phyloP scores from a whole-genome alignment of 106 monocot genomes.

The Dendrobium catenatum region DNA sequence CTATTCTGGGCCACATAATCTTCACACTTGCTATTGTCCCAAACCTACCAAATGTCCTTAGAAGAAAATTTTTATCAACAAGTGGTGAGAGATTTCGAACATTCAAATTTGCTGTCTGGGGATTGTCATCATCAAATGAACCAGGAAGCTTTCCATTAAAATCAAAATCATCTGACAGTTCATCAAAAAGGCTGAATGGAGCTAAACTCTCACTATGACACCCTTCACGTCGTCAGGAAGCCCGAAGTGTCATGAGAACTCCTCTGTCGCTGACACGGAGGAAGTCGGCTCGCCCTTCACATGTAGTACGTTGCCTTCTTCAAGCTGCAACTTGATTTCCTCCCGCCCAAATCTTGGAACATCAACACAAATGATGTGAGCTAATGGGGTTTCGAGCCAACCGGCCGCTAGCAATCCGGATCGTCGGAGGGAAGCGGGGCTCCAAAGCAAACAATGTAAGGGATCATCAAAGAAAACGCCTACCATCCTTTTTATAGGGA shows the following conservation, averaged over 20 bases:
- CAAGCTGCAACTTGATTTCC: conserved; percentile 60
- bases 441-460: conserved; percentile 55
- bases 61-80: conserved; percentile 99
- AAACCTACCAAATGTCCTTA: conserved; percentile 98
- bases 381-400: conserved; percentile 74
- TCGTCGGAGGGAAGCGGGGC: conserved; percentile 18
- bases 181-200: conserved; percentile 79
- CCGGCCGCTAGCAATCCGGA: conserved; percentile 26
- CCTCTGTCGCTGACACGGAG: conserved; percentile 24
- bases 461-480: conserved; percentile 39
- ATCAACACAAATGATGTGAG: conserved; percentile 66
- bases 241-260: conserved; percentile 34
- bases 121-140: conserved; percentile 99
- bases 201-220: conserved; percentile 1
- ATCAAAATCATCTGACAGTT: conserved; percentile 89
- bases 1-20: conserved; percentile 99
- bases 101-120: conserved; percentile 96
- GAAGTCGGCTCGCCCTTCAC: conserved; percentile 29
- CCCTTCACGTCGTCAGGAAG: conserved; percentile 53
- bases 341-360: conserved; percentile 66
- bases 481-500: conserved; percentile 22
- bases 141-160: conserved; percentile 84
- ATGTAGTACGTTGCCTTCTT: conserved; percentile 63
- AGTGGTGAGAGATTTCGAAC: conserved; percentile 97
- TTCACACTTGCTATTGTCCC: conserved; percentile 99